Base-by-base conservation (phyloP, 23 red algal species). In the Gracilariopsis chorda region DNA sequence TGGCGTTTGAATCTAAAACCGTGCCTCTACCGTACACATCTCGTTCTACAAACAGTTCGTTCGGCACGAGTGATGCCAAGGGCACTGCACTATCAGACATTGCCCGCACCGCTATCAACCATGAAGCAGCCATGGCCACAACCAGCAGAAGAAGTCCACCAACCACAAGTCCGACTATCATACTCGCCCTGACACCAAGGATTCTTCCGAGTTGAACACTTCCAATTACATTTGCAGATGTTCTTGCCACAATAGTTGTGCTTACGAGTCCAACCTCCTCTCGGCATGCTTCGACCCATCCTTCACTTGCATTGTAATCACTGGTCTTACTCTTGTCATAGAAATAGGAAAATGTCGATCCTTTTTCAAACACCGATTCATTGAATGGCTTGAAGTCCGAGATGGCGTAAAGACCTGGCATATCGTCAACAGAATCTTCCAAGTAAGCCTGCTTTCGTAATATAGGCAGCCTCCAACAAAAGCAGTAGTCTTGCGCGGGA, bases 1-100 rank as follows among this genome's bases (percentile, higher is more conserved):
- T 77, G 40, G 72, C 68, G 41, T 90, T 90, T 4, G 44, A 51
- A 33, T 77, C 86, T 13, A 90, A 42, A 48, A 90, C 65, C 19
- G 86, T 90, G 23, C 86, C 86, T 42, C 89, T 67, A 28, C 89
- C 89, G 36, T 84, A 92, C 42, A 92, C 65, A 44, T 92, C 89
- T 58, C 89, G 59, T 70, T 92, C 89, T 28, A 92, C 89, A 65
- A 68, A 92, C 77, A 84, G 19, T 48, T 92, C 89, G 42, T 80
- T 68, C 13, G 76, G 71, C 19, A 59, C 87, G 30, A 79, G 48
- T 6, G 87, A 71, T 48, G 59, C 73, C 41, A 78, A 78, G 56
- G 68, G 70, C 60, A 75, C 70, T 12, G 44, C 48, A 17, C 59
- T 78, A 24, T 70, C 89, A n/a, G 79, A 69, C 52, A 83, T 74